Evolutionary conservation across 306 rosid genomes (phyloP), one percentile per base, ranked within the genome.

Genomic region (Dalbergia cochinchinensis): DNA sequence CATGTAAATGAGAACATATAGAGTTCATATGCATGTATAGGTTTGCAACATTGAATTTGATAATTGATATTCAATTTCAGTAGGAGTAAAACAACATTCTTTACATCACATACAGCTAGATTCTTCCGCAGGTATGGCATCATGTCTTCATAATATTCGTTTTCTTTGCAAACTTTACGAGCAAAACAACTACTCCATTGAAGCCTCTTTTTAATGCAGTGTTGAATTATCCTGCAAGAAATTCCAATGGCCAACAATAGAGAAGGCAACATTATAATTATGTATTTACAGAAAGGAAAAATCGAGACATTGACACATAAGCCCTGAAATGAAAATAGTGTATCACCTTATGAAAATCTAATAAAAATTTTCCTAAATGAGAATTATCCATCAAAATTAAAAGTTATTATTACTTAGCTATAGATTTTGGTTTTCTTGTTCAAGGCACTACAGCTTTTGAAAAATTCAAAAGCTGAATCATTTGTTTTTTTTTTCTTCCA

Each of bases 191-290:
- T 85, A 82, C 81, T 85, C 99, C 98, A 95, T 77, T 69, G 89
- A 61, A 92, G 96, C 80, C 99, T 89, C 86, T 92, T 95, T 94
- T 89, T 92, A 83, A 95, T 85, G 81, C 99, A 91, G 82, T 83
- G 91, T 67, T 92, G 92, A 80, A 87, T 66, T 42, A 86, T 82
- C 94, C 99, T 92, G 97, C 90, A 84, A 34, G 7, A 75, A 68
- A 55, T 81, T 57, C 62, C 57, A 65, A 78, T 51, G 16, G 45
- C 85, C 69, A 59, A 14, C 16, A 65, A 78, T 16, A 41, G 62
- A 50, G 70, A 70, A 71, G 22, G 41, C 12, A 37, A 35, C 7
- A 16, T 22, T 45, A 72, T 51, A 65, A 66, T 58, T 34, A 76
- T 50, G 64, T 54, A 76, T n/a, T 22, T 18, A 45, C 6, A 26